Conservation (phyloP, 2,329 filamentous ascomycete genomes). For the Sarocladiaceae sp. region DNA sequence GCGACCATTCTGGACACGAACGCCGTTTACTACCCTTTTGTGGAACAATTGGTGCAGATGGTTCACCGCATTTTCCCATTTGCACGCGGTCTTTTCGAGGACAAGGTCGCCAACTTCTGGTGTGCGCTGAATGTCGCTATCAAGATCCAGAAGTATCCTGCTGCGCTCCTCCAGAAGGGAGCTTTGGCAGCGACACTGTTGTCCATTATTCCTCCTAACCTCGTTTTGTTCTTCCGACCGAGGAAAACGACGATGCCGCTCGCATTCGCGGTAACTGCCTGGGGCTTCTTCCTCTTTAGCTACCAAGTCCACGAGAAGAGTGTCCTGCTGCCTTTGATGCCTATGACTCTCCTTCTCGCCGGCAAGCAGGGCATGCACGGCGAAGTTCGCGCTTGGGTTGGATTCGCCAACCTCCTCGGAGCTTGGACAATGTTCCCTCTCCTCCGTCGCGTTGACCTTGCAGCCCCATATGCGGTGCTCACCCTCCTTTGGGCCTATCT, state of each 20-base stretch:
- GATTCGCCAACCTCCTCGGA: conserved; percentile 89
- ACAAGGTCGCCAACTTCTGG: conserved; percentile 99
- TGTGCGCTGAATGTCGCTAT: conserved; percentile 85
- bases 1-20: conserved; percentile 56
- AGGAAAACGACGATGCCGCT: conserved; percentile 72
- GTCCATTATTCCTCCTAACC: conserved; percentile 74
- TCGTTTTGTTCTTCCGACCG: conserved; percentile 75
- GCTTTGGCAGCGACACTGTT: conserved; percentile 71
- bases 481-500: conserved; percentile 89
- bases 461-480: conserved; percentile 79
- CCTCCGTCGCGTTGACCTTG: conserved; percentile 77
- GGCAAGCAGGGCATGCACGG: conserved; percentile 73
- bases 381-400: conserved; percentile 80
- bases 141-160: conserved; percentile 75
- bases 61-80: conserved; percentile 95
- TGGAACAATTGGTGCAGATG: conserved; percentile 78
- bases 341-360: conserved; percentile 85
- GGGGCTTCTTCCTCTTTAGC: conserved; percentile 97
- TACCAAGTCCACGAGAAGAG: conserved; percentile 99
- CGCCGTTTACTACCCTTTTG: conserved; percentile 67
- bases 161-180: conserved; percentile 67
- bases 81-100: conserved; percentile 91
- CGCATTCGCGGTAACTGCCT: conserved; percentile 78
- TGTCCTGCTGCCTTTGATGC: conserved; percentile 83
- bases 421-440: conserved; percentile 94